A percentile compares a stretch with the other conserved stretches of the same genome.
phyloP scores from a whole-genome alignment of 75 land plant species.

The Larix kaempferi region DNA sequence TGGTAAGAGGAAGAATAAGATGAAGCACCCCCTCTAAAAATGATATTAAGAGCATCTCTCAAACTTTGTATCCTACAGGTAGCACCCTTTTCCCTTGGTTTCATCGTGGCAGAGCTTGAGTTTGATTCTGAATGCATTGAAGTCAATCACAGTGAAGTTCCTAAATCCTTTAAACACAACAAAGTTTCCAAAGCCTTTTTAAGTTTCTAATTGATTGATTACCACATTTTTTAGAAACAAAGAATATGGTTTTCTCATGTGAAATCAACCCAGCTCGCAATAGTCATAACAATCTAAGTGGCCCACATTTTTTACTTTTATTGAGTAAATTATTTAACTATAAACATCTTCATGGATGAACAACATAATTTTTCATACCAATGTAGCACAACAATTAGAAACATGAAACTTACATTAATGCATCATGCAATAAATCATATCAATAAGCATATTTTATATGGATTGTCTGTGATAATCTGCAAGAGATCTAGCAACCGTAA shows the following conservation, averaged over 20 bases:
- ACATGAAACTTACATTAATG: background rate
- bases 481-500: too few relatives aligned
- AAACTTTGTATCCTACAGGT: constrained; percentile 67
- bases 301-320: background rate
- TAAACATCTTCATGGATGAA: background rate
- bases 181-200: background rate
- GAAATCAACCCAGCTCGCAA: background rate
- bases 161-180: background rate
- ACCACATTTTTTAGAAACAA: background rate
- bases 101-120: background rate
- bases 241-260: background rate
- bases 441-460: too few relatives aligned
- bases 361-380: background rate
- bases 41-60: constrained; percentile 59
- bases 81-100: constrained; percentile 24
- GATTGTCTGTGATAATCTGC: too few relatives aligned
- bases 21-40: constrained; percentile 60
- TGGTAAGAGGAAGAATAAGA: constrained; percentile 71
- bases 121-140: constrained; percentile 4
- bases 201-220: background rate
- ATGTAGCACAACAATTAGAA: background rate
- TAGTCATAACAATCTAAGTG: too few relatives aligned
- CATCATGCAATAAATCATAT: background rate
- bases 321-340: background rate
- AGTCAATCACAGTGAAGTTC: background rate